Evolutionary conservation across 371 early-diverging fungal species (phyloP).

Genomic region (Rhizomucor pusillus): DNA sequence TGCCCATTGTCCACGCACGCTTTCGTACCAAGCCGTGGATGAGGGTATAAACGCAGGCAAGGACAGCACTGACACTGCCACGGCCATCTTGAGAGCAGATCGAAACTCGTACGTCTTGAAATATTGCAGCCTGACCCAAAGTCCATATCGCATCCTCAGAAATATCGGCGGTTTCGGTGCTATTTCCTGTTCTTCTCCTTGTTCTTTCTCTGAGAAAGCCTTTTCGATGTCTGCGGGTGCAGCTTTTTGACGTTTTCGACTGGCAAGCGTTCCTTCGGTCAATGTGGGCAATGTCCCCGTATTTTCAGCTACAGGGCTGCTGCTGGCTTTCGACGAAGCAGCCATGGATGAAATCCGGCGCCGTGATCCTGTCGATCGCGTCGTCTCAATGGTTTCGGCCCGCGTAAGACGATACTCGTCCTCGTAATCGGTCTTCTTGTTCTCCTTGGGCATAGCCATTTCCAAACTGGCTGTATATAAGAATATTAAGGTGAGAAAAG

Average conservation of each 20-base stretch:
- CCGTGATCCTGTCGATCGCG: constrained; percentile 3
- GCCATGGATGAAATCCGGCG: constrained; percentile 19
- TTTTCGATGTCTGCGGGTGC: constrained; percentile 7
- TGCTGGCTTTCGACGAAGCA: constrained; percentile 8
- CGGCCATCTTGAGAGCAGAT: constrained; percentile 61
- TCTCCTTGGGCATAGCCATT: constrained; percentile 21
- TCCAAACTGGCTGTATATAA: constrained; percentile 22
- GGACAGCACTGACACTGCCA: constrained; percentile 41
- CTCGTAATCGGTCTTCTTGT: constrained; percentile 20
- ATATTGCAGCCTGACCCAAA: constrained; percentile 46
- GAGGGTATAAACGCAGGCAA: constrained; percentile 51
- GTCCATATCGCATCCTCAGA: constrained; percentile 39
- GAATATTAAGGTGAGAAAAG: not conserved
- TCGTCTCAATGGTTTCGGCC: constrained; percentile 22
- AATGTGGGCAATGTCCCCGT: not conserved
- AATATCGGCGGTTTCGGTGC: constrained; percentile 22
- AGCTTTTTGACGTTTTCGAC: not conserved
- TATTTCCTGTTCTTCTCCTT: constrained; percentile 5
- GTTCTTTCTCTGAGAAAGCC: not conserved
- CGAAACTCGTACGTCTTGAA: constrained; percentile 52
- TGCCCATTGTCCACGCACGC: constrained; percentile 59
- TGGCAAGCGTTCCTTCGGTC: not conserved
- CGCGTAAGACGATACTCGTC: constrained; percentile 33
- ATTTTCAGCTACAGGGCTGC: not conserved
- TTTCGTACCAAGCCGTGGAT: constrained; percentile 33